Percentiles rank a stretch among this genome's conserved stretches.
These are phyloP conservation scores for Hymenochaete sp. DNA, from an alignment of 1,284 basidiomycete genomes.

Conservation along the genomic window DNA sequence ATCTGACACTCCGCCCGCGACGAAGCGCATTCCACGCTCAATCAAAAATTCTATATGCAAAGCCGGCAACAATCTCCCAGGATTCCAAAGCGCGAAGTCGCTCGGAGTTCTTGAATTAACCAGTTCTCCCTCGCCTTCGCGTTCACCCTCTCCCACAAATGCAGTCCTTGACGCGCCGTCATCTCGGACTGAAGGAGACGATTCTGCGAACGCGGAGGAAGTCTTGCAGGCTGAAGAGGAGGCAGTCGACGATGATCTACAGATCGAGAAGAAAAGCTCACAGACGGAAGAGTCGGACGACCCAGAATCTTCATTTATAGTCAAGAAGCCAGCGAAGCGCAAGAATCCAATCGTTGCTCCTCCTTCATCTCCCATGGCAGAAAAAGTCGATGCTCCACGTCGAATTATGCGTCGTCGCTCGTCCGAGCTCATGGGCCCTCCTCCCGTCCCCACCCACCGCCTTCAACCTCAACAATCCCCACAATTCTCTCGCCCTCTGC, in stretches of 20 bases:
- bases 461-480: background rate
- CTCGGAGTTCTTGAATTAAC: background rate
- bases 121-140: no score
- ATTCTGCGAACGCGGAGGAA: no score
- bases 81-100: constrained; percentile 10
- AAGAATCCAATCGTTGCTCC: constrained; percentile 8
- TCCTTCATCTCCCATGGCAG: constrained; percentile 32
- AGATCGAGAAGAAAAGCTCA: background rate
- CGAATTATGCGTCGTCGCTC: constrained; percentile 33
- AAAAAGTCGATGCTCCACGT: constrained; percentile 34
- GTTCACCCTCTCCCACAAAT: no score
- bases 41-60: no score
- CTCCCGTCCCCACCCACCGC: constrained; percentile 19
- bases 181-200: no score
- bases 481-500: no score
- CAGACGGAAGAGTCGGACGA: background rate
- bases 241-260: no score
- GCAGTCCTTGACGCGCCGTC: no score
- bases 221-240: no score
- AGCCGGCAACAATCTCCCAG: no score
- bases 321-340: constrained; percentile 16
- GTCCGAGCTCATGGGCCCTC: constrained; percentile 11
- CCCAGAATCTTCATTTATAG: constrained; percentile 27
- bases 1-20: background rate
- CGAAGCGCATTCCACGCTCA: no score